Base-by-base conservation (phyloP, 163 green algal genomes). In the Picocystis sp. region DNA sequence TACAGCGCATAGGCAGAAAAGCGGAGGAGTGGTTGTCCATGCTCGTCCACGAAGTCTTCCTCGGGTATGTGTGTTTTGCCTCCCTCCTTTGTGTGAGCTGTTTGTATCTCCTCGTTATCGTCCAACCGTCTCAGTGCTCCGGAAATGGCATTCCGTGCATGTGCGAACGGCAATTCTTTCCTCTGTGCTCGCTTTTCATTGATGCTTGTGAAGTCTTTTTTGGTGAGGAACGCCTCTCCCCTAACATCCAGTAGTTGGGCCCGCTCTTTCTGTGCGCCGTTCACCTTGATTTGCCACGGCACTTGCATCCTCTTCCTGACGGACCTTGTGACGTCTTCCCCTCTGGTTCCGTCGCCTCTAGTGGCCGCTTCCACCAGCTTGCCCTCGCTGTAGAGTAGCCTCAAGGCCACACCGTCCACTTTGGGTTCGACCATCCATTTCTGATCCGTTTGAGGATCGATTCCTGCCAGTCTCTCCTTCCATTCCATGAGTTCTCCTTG, bases 381-480 rank as follows among this genome's bases (percentile, higher is more conserved):
- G 6, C 45, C 22, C 29, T 59, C 57, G 34, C 53, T 38, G 64
- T 81, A 84, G 35, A 61, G 15, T 34, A 70, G 50, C 0, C 57
- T 60, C 43, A 78, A 47, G 2, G 73, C 70, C 17, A 80, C 69
- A 12, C 76, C 76, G 48, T 84, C 76, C n/a, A 84, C 62, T 45
- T 84, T 84, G 14, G 73, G 73, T 62, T 84, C 76, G 10, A 81
- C 56, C 22, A 73, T 65, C 61, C 65, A 80, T 38, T 8, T 8
- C 5, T 8, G 8, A 5, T 5, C 8, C 29, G 29, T 38, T 8
- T 5, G 5, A 5, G 29, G 5, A 5, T 12, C 29, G 17, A 19
- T 19, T 19, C 17, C 17, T 5, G 29, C 29, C 29, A 38, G 5
- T 8, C 8, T 38, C 29, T 38, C 8, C 29, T 8, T 5, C 29